These are phyloP conservation scores for Malus hybrid DNA, from an alignment of 331 rosid genomes.

Conservation along the genomic window DNA sequence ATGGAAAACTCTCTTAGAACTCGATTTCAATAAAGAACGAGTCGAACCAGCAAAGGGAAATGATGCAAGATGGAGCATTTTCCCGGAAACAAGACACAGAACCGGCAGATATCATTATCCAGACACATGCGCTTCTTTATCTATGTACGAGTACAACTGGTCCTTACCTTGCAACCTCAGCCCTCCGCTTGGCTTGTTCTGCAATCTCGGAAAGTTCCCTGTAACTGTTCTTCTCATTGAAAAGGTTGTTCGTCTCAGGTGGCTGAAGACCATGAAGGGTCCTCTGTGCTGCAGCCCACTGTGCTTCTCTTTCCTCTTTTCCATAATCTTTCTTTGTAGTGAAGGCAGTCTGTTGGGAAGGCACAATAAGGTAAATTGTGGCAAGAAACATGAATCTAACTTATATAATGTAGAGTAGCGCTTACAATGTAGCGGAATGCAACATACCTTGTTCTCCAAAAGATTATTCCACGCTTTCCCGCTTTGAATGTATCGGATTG, in stretches of 20 bases:
- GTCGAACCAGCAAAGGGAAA: neutral
- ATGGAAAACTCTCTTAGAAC: constrained; percentile 1
- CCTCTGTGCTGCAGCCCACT: constrained; percentile 96
- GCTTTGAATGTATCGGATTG: constrained; percentile 74
- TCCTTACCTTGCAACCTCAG: constrained; percentile 91
- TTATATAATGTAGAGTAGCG: neutral
- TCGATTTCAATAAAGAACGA: neutral
- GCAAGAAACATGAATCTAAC: neutral
- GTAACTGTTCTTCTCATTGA: constrained; percentile 65
- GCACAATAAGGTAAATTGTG: constrained; percentile 3
- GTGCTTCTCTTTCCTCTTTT: constrained; percentile 96
- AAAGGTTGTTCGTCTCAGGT: constrained; percentile 61
- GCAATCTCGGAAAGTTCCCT: constrained; percentile 99
- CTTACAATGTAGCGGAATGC: neutral
- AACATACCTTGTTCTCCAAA: constrained; percentile 83
- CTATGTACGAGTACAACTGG: neutral
- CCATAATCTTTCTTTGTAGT: constrained; percentile 97
- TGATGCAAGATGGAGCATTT: neutral
- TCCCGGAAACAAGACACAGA: neutral
- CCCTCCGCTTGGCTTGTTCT: constrained; percentile 96
- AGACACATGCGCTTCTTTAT: neutral
- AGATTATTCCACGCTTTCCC: constrained; percentile 97
- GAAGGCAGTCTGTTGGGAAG: constrained; percentile 72
- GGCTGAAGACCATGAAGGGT: constrained; percentile 97
- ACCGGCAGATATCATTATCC: neutral